Evolutionary conservation across 345 rosid species (phyloP), one percentile per base, ranked within the genome.

Genomic region (Trapa incisa): DNA sequence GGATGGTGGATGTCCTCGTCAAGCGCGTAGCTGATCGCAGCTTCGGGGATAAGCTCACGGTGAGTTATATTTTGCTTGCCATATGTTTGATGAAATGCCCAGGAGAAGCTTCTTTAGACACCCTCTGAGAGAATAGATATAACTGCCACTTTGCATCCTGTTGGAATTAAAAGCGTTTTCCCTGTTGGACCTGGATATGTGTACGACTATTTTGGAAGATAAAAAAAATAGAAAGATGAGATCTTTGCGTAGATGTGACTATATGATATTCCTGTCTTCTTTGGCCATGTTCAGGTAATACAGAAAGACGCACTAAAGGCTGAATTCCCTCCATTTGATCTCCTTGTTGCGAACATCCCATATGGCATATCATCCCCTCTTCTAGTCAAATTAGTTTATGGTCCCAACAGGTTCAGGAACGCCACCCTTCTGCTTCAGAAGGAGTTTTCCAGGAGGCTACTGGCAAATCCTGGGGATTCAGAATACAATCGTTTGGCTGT

Each of bases 371-470:
- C 97, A 2, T 91, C 97, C 1, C 93, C 96, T 54, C 85, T 94
- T 0, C 72, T 86, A 65, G 82, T 85, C 14, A 94, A 94, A 77
- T 77, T 94, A 80, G 92, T 91, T 35, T 87, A 84, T 50, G 95
- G 93, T 65, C 50, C 70, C 47, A 78, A 72, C 43, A 69, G 69
- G 8, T 94, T 86, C 76, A 80, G 92, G 47, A 87, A 84, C 32
- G 87, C 94, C 0, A 89, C 99, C 0, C 89, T 91, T 68, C 85
- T 94, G 47, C 88, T 94, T 73, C 99, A 94, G 71, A 91, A 91
- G 74, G 97, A 94, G 81, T 94, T 89, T 76, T 87, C 97, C 0
- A 77, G 87, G 73, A 74, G 97, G 70, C 73, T 91, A 58, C 65
- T 94, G 75, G 92, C 97, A 0, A 82, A 84, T 48, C 93, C 97